These are phyloP conservation scores for Linnemannia schmuckeri DNA, from an alignment of 192 early-diverging fungal species.

Conservation along the genomic window DNA sequence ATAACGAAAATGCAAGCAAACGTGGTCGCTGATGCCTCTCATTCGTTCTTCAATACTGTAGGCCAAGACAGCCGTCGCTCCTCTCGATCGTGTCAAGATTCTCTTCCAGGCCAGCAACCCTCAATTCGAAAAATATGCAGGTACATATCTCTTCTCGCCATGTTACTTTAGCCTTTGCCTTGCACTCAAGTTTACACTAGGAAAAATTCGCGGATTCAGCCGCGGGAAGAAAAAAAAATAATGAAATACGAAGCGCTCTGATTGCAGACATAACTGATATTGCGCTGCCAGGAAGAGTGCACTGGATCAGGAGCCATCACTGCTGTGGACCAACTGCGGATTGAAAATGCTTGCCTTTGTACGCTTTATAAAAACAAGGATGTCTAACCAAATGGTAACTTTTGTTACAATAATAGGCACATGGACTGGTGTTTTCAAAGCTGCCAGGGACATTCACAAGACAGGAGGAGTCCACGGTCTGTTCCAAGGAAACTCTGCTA, in stretches of 20 bases:
- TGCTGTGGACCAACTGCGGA: background rate
- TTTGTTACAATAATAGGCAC: constrained; percentile 63
- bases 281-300: too few relatives aligned
- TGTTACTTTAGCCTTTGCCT: background rate
- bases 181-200: too few relatives aligned
- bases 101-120: constrained; percentile 86
- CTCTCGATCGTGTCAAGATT: constrained; percentile 89
- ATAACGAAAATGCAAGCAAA: background rate
- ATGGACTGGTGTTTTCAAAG: constrained; percentile 86
- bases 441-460: constrained; percentile 79
- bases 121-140: constrained; percentile 74
- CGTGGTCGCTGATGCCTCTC: background rate
- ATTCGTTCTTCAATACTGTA: constrained; percentile 11
- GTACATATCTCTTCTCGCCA: constrained; percentile 40
- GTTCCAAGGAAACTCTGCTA: constrained; percentile 96
- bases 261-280: too few relatives aligned
- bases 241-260: background rate
- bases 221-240: background rate
- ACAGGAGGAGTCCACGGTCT: constrained; percentile 82
- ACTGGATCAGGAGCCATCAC: too few relatives aligned
- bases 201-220: too few relatives aligned
- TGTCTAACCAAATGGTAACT: constrained; percentile 1
- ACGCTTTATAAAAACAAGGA: background rate
- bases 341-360: background rate
- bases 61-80: constrained; percentile 86